Evolutionary conservation across 2,329 filamentous ascomycete genomes (phyloP).

Genomic region (Colletotrichum ledebouriae): DNA sequence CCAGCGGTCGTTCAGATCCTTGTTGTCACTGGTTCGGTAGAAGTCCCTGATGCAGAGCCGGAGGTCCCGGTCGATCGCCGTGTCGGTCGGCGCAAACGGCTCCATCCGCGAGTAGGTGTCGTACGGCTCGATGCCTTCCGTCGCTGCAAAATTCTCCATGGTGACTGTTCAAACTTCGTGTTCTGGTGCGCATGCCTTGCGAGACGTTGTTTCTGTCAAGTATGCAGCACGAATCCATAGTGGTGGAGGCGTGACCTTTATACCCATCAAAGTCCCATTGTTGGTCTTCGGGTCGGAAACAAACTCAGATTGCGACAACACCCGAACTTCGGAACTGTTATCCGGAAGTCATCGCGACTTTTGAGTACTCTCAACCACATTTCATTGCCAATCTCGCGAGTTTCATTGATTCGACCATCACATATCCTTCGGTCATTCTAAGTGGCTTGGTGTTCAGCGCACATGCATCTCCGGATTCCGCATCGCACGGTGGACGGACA

Average conservation of each 20-base stretch:
- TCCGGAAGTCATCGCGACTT: constrained; percentile 20
- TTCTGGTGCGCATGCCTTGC: background rate
- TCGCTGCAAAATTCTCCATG: constrained; percentile 29
- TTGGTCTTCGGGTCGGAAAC: constrained; percentile 34
- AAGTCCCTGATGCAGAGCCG: constrained; percentile 41
- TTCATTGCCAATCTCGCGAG: no score
- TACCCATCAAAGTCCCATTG: constrained; percentile 14
- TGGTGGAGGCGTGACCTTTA: constrained; percentile 29
- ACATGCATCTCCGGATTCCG: no score
- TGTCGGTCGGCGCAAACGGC: constrained; percentile 36
- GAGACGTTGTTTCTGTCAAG: background rate
- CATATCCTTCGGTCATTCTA: no score
- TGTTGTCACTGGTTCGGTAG: constrained; percentile 40
- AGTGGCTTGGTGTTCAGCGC: no score
- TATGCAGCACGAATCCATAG: background rate
- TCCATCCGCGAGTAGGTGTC: constrained; percentile 40
- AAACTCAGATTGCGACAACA: constrained; percentile 9
- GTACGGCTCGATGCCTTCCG: constrained; percentile 35
- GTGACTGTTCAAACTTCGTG: background rate
- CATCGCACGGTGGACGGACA: no score
- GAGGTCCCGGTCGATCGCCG: constrained; percentile 40
- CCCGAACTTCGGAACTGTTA: constrained; percentile 26
- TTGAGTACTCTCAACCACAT: background rate
- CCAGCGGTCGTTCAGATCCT: constrained; percentile 33
- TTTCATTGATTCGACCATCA: no score